Evolutionary conservation across 2,329 filamentous ascomycete genomes (phyloP).

Genomic region (Epichloe festucae): DNA sequence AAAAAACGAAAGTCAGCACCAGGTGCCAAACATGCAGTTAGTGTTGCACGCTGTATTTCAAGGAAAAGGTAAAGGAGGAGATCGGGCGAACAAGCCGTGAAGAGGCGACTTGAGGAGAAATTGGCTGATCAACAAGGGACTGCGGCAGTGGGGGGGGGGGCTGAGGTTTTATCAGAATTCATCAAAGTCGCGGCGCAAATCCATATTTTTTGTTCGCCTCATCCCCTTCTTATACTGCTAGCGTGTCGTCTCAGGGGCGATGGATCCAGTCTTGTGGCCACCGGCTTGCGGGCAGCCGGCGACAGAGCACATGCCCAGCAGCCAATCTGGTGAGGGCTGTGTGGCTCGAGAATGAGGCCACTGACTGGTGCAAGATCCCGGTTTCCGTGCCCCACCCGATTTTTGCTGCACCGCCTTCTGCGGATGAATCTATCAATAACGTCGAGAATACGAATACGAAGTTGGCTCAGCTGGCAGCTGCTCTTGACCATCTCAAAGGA

Average conservation of each 20-base stretch:
- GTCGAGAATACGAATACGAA: constrained; percentile 4
- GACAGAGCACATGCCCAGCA: neutral
- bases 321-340: constrained; percentile 9
- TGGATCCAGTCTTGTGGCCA: neutral
- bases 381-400: constrained; percentile 13
- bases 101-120: constrained; percentile 1
- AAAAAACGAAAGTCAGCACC: neutral
- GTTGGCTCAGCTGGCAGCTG: neutral
- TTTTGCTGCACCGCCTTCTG: no score
- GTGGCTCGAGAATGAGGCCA: constrained; percentile 25
- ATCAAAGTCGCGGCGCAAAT: neutral
- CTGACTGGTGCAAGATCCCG: constrained; percentile 16
- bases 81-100: neutral
- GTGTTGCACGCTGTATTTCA: neutral
- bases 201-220: constrained; percentile 2
- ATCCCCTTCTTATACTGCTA: neutral
- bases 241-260: constrained; percentile 1
- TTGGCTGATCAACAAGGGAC: neutral
- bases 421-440: neutral
- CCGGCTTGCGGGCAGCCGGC: neutral
- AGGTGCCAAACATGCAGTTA: neutral
- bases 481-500: neutral
- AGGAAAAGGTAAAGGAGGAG: neutral
- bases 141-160: constrained; percentile 4
- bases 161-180: constrained; percentile 8